Conservation (phyloP, 2,329 filamentous ascomycete species). For the Trichoderma sp. region DNA sequence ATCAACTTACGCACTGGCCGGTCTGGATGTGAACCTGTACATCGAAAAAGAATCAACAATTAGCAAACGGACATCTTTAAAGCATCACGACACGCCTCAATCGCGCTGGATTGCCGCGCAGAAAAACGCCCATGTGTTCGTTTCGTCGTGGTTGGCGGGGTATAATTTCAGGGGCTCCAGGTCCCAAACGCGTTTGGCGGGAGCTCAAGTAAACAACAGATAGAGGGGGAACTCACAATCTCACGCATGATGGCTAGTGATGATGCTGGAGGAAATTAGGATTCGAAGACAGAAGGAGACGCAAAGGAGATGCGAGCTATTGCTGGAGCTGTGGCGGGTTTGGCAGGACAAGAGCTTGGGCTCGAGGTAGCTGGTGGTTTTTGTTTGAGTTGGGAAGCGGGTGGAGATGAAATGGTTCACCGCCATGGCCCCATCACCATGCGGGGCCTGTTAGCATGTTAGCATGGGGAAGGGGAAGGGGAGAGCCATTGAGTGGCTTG, state of each 20-base stretch:
- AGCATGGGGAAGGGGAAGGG: neutral
- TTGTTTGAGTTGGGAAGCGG: slow-evolving; percentile 14
- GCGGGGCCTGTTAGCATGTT: slow-evolving; percentile 2
- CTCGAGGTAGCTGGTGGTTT: slow-evolving; percentile 17
- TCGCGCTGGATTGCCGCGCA: neutral
- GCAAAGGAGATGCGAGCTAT: slow-evolving; percentile 30
- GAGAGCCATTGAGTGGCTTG: slow-evolving; percentile 1
- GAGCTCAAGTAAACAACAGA: slow-evolving; percentile 14
- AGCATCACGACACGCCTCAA: neutral
- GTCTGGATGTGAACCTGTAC: slow-evolving; percentile 99
- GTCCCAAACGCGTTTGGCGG: slow-evolving; percentile 42
- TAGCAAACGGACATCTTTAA: slow-evolving; percentile 47
- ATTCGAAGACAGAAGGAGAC: slow-evolving; percentile 24
- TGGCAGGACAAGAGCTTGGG: slow-evolving; percentile 25
- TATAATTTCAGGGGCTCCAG: slow-evolving; percentile 41
- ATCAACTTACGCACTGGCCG: slow-evolving; percentile 86
- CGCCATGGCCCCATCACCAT: slow-evolving; percentile 28
- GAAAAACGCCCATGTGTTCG: neutral
- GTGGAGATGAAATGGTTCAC: slow-evolving; percentile 28
- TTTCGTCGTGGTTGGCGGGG: slow-evolving; percentile 27
- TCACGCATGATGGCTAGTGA: slow-evolving; percentile 61
- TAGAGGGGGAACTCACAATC: slow-evolving; percentile 56
- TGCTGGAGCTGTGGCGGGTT: slow-evolving; percentile 37
- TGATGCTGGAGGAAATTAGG: slow-evolving; percentile 29
- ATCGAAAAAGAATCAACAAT: slow-evolving; percentile 48